Base-by-base conservation (phyloP, 352 stramenopile genomes). In the Phytopythium delawarense region DNA sequence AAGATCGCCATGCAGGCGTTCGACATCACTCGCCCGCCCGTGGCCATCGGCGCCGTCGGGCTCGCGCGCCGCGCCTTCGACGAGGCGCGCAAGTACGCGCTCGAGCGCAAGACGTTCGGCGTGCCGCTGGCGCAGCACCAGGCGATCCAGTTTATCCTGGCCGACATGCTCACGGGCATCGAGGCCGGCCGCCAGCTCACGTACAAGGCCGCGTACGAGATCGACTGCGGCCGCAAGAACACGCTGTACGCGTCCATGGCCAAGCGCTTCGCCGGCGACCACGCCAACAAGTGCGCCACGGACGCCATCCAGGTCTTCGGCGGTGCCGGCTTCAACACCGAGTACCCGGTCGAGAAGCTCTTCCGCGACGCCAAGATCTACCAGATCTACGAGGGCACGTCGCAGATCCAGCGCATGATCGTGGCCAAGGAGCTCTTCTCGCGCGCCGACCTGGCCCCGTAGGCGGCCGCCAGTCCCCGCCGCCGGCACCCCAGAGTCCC, bases 1-100 rank as follows among this genome's bases (percentile, higher is more conserved):
- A 96, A 97, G 78, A 95, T 97, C 61, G 91, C 90, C 53, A 97
- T 97, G 87, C 76, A 94, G 70, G 91, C 88, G 18, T 96, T 97
- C 69, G 91, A 97, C 71, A 90, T 96, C 67, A 96, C 89, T 46
- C 84, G 89, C 21, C 88, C 89, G 35, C 88, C 88, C 1, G 89
- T 97, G 25, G 88, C 89, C 35, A 92, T 92, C 62, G 87, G 86
- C 42, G 88, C 88, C 35, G 87, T 97, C 9, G 89, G 88, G 13
- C 70, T 96, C 16, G 86, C 88, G 3, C 84, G 89, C 63, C 87
- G 89, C 50, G 89, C 88, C 18, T 94, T 96, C 44, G 89, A 97
- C 46, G 90, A 97, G 61, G 90, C 90, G 25, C 78, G 87, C 52
- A 92, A 92, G 72, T 96, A 96, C 62, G 72, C 84, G 5, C 40